A percentile compares a stretch with the other conserved stretches of the same genome.
Evolutionary conservation across 345 rosid species (phyloP).

Genomic region (Stellera chamaejasme): DNA sequence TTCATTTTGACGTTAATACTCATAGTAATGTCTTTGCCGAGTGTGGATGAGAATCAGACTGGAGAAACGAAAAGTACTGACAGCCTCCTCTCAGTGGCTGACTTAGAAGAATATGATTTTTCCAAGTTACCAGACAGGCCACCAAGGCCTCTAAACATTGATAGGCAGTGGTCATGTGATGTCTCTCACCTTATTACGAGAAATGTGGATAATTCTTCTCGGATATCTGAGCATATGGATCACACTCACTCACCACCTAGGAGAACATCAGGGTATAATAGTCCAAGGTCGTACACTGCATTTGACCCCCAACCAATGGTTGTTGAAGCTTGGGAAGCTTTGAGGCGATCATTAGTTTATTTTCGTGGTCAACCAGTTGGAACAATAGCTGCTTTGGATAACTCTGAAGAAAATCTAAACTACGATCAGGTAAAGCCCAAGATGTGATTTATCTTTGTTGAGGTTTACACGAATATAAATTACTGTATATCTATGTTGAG

Average conservation of each 20-base stretch:
- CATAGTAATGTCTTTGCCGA: conserved; percentile 28
- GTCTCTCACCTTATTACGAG: conserved; percentile 38
- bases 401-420: conserved; percentile 71
- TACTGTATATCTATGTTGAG: not conserved
- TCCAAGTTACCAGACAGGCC: conserved; percentile 63
- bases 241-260: conserved; percentile 38
- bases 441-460: too few relatives aligned
- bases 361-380: conserved; percentile 93
- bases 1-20: not conserved
- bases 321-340: conserved; percentile 81
- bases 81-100: conserved; percentile 19
- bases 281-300: conserved; percentile 41
- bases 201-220: conserved; percentile 24
- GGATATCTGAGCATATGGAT: conserved; percentile 32
- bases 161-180: conserved; percentile 68
- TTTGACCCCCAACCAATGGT: conserved; percentile 61
- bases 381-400: conserved; percentile 82
- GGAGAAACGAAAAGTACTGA: conserved; percentile 30
- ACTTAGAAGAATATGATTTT: conserved; percentile 51
- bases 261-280: conserved; percentile 52
- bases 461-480: not conserved
- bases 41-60: conserved; percentile 26
- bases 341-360: conserved; percentile 59
- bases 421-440: conserved; percentile 72
- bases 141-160: conserved; percentile 66